phyloP scores from a whole-genome alignment of 805 yeast species.

The Saturnispora kantuleensis region DNA sequence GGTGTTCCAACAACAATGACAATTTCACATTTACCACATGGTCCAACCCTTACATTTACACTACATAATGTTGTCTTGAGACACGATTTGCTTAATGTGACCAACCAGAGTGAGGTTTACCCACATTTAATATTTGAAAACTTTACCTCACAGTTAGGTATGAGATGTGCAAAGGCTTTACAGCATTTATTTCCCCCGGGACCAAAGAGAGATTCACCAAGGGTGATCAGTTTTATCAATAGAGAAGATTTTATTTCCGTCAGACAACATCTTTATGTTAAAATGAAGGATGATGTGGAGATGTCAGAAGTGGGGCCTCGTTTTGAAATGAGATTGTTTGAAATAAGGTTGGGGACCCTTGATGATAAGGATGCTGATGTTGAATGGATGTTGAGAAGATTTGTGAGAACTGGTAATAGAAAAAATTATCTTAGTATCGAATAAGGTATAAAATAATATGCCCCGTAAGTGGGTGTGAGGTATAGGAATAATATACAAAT shows the following conservation, averaged over 20 bases:
- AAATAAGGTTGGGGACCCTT: conserved; percentile 77
- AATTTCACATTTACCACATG: conserved; percentile 92
- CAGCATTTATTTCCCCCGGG: conserved; percentile 95
- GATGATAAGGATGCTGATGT: conserved; percentile 95
- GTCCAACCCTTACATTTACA: conserved; percentile 92
- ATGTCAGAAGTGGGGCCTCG: conserved; percentile 97
- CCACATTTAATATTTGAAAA: conserved; percentile 94
- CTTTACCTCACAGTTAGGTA: conserved; percentile 71
- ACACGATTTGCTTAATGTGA: conserved; percentile 81
- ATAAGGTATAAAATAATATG: background rate
- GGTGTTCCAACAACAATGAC: conserved; percentile 96
- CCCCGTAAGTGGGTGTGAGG: background rate
- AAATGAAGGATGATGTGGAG: conserved; percentile 80
- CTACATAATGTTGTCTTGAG: conserved; percentile 89
- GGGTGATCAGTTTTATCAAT: conserved; percentile 91
- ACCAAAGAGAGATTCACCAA: conserved; percentile 77
- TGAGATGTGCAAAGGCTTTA: conserved; percentile 67
- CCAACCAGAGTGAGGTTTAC: conserved; percentile 82
- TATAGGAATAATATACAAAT: background rate
- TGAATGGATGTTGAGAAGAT: conserved; percentile 94
- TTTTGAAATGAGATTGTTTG: conserved; percentile 91
- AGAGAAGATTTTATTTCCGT: conserved; percentile 88
- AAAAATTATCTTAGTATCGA: conserved; percentile 63
- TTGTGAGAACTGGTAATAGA: conserved; percentile 90
- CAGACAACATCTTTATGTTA: conserved; percentile 89